Base-by-base conservation (phyloP, 805 yeast species). In the Diddensiella caesifluorescens region DNA sequence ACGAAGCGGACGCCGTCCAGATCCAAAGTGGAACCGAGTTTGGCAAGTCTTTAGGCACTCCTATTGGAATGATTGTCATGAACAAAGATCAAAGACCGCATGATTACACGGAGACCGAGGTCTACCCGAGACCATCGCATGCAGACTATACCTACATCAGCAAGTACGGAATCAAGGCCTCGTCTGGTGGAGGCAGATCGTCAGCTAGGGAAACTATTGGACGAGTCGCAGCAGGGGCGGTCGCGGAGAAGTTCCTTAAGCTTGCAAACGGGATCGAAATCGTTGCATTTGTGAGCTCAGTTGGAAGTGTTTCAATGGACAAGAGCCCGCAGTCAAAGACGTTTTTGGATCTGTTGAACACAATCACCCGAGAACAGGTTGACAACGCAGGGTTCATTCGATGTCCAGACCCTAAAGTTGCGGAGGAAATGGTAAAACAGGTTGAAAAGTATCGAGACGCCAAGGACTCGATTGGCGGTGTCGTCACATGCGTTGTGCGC, bases 181-280 rank as follows among this genome's bases (percentile, higher is more conserved):
- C 95, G 4, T 82, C 94, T 27, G 98, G 98, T 39, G 98, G 98
- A 59, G 98, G 98, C 49, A 79, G 98, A 61, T 83, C 97, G 9
- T 79, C 90, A 34, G 98, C 98, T 5, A 79, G 98, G 65, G 98
- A 92, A 68, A 92, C 98, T 32, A 92, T 92, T 56, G 98, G 98
- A 44, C 79, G 98, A 65, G 98, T 92, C 41, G 97, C 97, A 36
- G 97, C 97, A 5, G 97, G 97, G 59, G 97, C 96, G 39, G 80
- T 92, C 64, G 98, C 98, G 38, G 98, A 92, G 65, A 90, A 89
- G 67, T 80, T 86, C 50, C 74, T 92, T 58, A 60, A 67, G 37
- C 79, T 82, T 54, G 83, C 84, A 42, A 79, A 83, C 59, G 75
- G 77, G 46, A 92, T 92, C 35, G 97, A 90, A 64, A 86, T 92